These are phyloP conservation scores for Mallotus japonicus DNA, from an alignment of 441 rosid species.

Conservation along the genomic window DNA sequence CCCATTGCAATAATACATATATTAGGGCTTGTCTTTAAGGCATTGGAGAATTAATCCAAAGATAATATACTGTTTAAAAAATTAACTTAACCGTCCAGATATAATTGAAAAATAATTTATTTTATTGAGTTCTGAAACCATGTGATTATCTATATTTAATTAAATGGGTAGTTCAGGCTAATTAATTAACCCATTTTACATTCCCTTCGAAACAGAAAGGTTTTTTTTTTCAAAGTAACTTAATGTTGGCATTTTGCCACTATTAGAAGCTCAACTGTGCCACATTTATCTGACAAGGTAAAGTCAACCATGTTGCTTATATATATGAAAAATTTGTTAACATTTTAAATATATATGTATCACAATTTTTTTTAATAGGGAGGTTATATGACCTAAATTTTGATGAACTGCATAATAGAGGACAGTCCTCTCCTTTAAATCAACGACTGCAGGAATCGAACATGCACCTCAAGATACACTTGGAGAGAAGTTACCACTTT, in stretches of 20 bases:
- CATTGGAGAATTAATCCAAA: background rate
- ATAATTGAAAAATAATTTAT: background rate
- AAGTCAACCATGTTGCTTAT: constrained; percentile 8
- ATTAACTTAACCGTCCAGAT: constrained; percentile 17
- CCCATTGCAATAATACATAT: too few species aligned
- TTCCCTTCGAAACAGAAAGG: background rate
- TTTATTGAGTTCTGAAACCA: constrained; percentile 1
- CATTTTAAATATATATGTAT: too few species aligned
- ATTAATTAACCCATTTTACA: background rate
- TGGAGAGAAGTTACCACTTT: too few species aligned
- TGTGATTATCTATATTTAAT: constrained; percentile 11
- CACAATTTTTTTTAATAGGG: too few species aligned
- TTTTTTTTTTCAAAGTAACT: background rate
- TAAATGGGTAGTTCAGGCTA: background rate
- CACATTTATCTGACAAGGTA: background rate
- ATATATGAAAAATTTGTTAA: too few species aligned
- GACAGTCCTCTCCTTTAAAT: too few species aligned
- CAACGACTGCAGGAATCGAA: too few species aligned
- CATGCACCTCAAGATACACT: too few species aligned
- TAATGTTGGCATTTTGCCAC: constrained; percentile 2
- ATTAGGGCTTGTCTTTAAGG: background rate
- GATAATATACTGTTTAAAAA: background rate
- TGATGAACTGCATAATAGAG: too few species aligned
- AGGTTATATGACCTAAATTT: too few species aligned
- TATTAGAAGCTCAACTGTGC: background rate